Conservation (phyloP, 139 green algal species). For the Picochlorum sp. region DNA sequence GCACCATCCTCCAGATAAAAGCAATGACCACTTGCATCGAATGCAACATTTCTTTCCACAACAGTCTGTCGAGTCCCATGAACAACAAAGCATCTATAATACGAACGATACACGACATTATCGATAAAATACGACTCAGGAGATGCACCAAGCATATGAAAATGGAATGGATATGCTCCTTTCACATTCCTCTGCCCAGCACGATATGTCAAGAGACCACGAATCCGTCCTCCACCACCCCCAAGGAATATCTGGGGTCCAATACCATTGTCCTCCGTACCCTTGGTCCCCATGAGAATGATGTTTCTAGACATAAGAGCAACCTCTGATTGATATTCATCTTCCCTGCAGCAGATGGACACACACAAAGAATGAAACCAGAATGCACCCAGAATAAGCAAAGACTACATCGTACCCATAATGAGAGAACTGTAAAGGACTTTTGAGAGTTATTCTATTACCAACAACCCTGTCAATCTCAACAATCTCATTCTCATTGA, state of each 20-base stretch:
- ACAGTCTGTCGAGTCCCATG: not conserved
- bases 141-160: slow-evolving; percentile 22
- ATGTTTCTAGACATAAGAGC: not conserved
- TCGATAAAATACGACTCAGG: slow-evolving; percentile 26
- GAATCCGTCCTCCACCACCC: not conserved
- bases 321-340: not conserved
- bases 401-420: not conserved
- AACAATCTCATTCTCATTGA: not conserved
- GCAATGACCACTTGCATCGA: slow-evolving; percentile 40
- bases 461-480: not conserved
- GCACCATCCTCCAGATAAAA: slow-evolving; percentile 40
- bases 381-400: not conserved
- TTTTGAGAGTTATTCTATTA: not conserved
- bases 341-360: not conserved
- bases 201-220: slow-evolving; percentile 21
- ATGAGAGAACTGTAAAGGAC: not conserved
- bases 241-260: not conserved
- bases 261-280: not conserved
- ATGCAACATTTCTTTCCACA: slow-evolving; percentile 42
- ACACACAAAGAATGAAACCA: not conserved
- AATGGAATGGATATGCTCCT: slow-evolving; percentile 55
- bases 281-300: not conserved
- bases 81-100: not conserved
- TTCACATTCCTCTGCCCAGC: slow-evolving; percentile 43
- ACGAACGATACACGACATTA: slow-evolving; percentile 28